A percentile compares a stretch with the other conserved stretches of the same genome.
These are phyloP conservation scores for Amauroascus niger DNA, from an alignment of 2,329 filamentous ascomycete species.

Conservation along the genomic window DNA sequence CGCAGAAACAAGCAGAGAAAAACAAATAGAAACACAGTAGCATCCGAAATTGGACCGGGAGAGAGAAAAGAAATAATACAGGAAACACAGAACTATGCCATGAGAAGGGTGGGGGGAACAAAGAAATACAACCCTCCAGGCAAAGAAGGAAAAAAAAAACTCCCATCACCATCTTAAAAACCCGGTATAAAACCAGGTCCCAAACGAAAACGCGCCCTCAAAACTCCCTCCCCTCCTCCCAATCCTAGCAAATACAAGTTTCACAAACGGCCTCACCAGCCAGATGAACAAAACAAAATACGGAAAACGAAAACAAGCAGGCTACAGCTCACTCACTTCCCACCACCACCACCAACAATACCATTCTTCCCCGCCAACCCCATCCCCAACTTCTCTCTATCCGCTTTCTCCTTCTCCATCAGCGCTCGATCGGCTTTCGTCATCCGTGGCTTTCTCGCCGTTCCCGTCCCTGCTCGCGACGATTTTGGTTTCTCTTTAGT, in stretches of 20 bases:
- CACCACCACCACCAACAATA: not conserved
- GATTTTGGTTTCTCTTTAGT: not conserved
- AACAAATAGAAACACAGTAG: no score
- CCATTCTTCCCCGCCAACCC: slow-evolving; percentile 13
- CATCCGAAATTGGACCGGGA: no score
- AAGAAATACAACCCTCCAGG: no score
- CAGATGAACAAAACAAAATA: no score
- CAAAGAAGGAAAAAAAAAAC: not conserved
- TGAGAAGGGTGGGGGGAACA: no score
- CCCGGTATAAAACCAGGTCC: not conserved
- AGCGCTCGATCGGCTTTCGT: slow-evolving; percentile 16
- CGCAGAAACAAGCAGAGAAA: no score
- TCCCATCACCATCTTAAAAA: not conserved
- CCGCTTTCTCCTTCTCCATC: slow-evolving; percentile 18
- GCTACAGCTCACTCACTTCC: not conserved
- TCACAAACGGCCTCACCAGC: not conserved
- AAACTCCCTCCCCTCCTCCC: not conserved
- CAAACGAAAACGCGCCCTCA: not conserved
- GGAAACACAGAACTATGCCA: no score
- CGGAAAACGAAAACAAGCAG: not conserved
- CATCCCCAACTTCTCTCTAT: slow-evolving; percentile 16
- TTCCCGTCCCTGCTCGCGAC: slow-evolving; percentile 2
- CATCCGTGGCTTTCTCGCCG: slow-evolving; percentile 15
- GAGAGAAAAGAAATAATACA: no score
- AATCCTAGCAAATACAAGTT: not conserved